phyloP scores from a whole-genome alignment of 352 stramenopile species.

The Aphanomyces euteiches region DNA sequence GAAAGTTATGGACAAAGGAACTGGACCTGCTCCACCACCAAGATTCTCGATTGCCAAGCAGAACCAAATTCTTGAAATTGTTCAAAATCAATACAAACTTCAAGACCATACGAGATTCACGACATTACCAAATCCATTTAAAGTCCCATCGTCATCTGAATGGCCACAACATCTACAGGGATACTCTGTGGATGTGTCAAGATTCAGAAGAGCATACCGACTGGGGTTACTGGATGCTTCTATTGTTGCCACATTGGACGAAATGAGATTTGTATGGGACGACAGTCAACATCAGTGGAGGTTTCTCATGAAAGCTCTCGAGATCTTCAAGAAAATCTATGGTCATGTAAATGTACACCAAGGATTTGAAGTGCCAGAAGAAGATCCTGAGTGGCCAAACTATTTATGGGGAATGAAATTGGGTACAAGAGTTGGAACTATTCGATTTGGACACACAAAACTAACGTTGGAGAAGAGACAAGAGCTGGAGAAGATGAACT shows the following conservation, averaged over 20 bases:
- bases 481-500: too few relatives aligned
- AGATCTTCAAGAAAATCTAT: slow-evolving; percentile 73
- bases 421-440: neutral
- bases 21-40: neutral
- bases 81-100: neutral
- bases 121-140: neutral
- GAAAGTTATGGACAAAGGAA: neutral
- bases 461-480: too few relatives aligned
- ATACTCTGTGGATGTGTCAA: neutral
- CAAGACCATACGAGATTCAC: neutral
- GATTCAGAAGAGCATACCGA: neutral
- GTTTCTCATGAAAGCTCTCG: slow-evolving; percentile 58
- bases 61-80: neutral
- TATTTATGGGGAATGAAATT: slow-evolving; percentile 12
- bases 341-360: slow-evolving; percentile 89
- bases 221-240: neutral
- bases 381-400: slow-evolving; percentile 10
- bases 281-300: neutral
- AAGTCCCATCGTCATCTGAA: neutral
- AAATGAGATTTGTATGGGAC: slow-evolving; percentile 5
- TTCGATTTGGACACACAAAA: too few relatives aligned
- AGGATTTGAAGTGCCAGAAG: slow-evolving; percentile 81
- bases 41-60: neutral
- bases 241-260: neutral
- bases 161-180: neutral